phyloP scores from a whole-genome alignment of 805 yeast genomes.

The Teunomyces tritomae region DNA sequence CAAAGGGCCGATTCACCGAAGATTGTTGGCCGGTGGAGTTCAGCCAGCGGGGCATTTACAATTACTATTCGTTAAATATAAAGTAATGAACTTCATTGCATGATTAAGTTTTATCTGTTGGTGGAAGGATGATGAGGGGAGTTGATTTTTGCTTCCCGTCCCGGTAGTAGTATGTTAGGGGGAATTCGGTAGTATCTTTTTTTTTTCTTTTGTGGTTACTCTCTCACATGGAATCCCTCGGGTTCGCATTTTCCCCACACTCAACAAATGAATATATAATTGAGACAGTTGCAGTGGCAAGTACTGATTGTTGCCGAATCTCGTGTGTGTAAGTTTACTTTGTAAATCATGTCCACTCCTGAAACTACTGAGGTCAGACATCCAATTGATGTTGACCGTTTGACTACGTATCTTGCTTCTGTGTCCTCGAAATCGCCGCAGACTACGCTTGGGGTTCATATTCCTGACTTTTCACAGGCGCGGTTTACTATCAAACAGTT shows the following conservation, averaged over 20 bases:
- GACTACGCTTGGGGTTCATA: conserved; percentile 21
- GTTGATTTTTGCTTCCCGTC: too few relatives aligned
- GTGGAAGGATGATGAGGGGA: too few relatives aligned
- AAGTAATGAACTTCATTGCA: conserved; percentile 16
- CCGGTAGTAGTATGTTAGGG: too few relatives aligned
- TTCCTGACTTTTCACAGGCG: conserved; percentile 15
- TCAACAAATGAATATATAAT: background rate
- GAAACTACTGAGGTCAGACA: conserved; percentile 35
- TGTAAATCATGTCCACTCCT: conserved; percentile 12
- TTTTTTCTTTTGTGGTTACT: background rate
- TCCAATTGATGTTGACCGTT: conserved; percentile 24
- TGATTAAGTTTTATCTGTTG: too few relatives aligned
- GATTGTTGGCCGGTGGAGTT: conserved; percentile 54
- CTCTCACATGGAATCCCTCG: conserved; percentile 4
- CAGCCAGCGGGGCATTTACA: conserved; percentile 53
- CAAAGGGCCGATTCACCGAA: conserved; percentile 28
- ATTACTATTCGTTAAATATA: conserved; percentile 54
- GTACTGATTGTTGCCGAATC: too few relatives aligned
- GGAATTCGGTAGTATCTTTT: background rate
- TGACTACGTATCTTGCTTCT: conserved; percentile 21
- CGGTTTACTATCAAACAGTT: conserved; percentile 46
- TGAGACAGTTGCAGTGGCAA: too few relatives aligned
- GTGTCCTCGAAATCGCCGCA: conserved; percentile 7
- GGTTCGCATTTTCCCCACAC: conserved; percentile 4
- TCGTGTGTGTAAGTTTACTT: background rate